Base-by-base conservation (phyloP, 768 basidiomycete genomes). In the Hemileccinum impolitum region DNA sequence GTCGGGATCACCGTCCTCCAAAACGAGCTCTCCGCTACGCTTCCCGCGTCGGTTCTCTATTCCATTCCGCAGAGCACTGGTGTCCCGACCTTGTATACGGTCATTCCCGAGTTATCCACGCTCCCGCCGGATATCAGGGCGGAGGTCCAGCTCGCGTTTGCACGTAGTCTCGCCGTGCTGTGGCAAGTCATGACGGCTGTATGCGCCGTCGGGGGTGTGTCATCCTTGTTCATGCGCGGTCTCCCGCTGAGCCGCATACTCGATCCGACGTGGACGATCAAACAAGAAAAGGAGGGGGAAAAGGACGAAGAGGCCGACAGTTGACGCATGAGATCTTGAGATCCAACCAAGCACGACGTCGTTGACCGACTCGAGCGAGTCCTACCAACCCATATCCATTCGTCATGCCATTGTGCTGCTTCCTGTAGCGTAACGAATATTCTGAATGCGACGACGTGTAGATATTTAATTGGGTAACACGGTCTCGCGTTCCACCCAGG, bases 1-100 rank as follows among this genome's bases (percentile, higher is more conserved):
- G 71, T 84, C 49, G 74, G 76, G 2, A 69, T 69, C 13, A 70
- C 75, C 0, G 69, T 82, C 39, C 67, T 84, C 7, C 75, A 79
- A 54, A 84, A 80, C 61, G 52, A 73, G 43, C 71, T 84, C 14
- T 56, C 59, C 9, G 65, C 58, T 31, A 58, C 54, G 0, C 71
- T 84, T 0, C 78, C 81, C 0, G 34, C 50, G 4, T 64, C 57
- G 1, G 76, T 79, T 43, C 25, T 66, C 15, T 45, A 54, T 0
- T 55, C 64, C 28, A 61, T 75, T 52, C 66, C 69, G 1, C 48
- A 55, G n/a, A n/a, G n/a, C n/a, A 60, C 64, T 17, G 68, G 73
- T 25, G 60, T 77, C 40, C 19, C 38, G 2, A 21, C n/a, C 4
- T 65, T 73, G 10, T 80, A 75, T 53, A 65, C 74, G 1, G 66